Percentiles rank a stretch among this genome's conserved stretches.
Evolutionary conservation across 2,329 filamentous ascomycete species (phyloP).

Genomic region (Aurifilum marmelostoma): DNA sequence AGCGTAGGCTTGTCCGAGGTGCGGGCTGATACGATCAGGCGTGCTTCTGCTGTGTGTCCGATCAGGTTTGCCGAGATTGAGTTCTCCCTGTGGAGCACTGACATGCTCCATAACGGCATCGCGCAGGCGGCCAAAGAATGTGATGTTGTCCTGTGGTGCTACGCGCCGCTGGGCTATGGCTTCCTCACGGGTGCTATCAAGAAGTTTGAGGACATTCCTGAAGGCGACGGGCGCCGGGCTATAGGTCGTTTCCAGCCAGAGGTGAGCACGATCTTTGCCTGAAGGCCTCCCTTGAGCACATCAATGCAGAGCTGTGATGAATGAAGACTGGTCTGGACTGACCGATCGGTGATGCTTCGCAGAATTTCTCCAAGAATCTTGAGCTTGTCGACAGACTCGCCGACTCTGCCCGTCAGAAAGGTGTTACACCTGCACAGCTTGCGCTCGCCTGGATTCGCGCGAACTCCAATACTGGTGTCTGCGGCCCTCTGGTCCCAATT

Average conservation of each 20-base stretch:
- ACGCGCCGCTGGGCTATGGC: constrained; percentile 62
- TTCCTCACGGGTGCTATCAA: constrained; percentile 55
- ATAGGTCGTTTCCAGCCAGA: constrained; percentile 55
- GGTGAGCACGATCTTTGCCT: constrained; percentile 31
- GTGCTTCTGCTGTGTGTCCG: constrained; percentile 55
- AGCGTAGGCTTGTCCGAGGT: constrained; percentile 40
- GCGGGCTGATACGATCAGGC: constrained; percentile 41
- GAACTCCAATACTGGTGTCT: constrained; percentile 6
- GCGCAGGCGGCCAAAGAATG: constrained; percentile 58
- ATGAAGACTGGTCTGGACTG: background rate
- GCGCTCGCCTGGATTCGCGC: constrained; percentile 17
- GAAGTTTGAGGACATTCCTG: constrained; percentile 48
- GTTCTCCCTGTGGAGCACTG: constrained; percentile 59
- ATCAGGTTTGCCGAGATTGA: constrained; percentile 65
- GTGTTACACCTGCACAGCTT: constrained; percentile 15
- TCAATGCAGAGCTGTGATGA: background rate
- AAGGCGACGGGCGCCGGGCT: constrained; percentile 47
- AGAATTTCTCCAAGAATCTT: constrained; percentile 16
- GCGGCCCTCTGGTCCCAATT: constrained; percentile 12
- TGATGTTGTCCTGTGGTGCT: constrained; percentile 60
- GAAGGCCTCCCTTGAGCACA: too few species aligned
- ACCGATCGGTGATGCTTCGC: background rate
- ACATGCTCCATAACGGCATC: constrained; percentile 61
- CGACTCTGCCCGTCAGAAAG: constrained; percentile 1
- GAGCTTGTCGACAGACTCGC: constrained; percentile 11